phyloP scores from a whole-genome alignment of 1,284 basidiomycete genomes.

The Fomitopsis schrenkii region DNA sequence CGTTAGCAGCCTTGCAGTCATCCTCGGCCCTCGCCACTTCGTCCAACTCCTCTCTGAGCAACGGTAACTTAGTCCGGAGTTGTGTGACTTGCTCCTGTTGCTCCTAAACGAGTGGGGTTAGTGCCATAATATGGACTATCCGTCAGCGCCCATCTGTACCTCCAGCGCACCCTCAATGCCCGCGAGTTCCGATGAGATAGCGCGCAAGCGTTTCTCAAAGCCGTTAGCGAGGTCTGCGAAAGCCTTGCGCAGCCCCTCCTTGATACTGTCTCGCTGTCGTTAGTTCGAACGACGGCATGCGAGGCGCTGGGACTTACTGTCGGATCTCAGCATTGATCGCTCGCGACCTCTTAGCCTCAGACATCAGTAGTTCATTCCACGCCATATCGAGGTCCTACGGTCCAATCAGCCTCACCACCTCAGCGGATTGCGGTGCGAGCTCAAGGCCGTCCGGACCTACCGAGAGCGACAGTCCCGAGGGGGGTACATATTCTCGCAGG shows the following conservation, averaged over 20 bases:
- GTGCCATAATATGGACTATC: slow-evolving; percentile 16
- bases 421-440: background rate
- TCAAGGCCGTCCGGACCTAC: slow-evolving; percentile 32
- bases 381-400: slow-evolving; percentile 70
- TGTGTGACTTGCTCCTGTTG: slow-evolving; percentile 50
- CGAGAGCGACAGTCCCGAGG: slow-evolving; percentile 59
- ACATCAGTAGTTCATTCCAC: slow-evolving; percentile 73
- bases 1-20: slow-evolving; percentile 85
- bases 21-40: slow-evolving; percentile 62
- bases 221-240: slow-evolving; percentile 86
- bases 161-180: slow-evolving; percentile 78
- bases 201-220: slow-evolving; percentile 72
- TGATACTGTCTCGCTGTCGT: slow-evolving; percentile 56
- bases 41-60: slow-evolving; percentile 52
- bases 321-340: slow-evolving; percentile 90
- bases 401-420: background rate
- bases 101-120: slow-evolving; percentile 30
- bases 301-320: slow-evolving; percentile 51
- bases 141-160: slow-evolving; percentile 34
- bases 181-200: slow-evolving; percentile 73
- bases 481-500: slow-evolving; percentile 80
- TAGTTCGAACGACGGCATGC: background rate
- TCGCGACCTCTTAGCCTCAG: slow-evolving; percentile 77
- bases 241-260: slow-evolving; percentile 79
- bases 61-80: slow-evolving; percentile 64